Percentiles rank a stretch among this genome's conserved stretches.
Evolutionary conservation across 2,329 filamentous ascomycete species (phyloP).

Genomic region (Cladosporium sp.): DNA sequence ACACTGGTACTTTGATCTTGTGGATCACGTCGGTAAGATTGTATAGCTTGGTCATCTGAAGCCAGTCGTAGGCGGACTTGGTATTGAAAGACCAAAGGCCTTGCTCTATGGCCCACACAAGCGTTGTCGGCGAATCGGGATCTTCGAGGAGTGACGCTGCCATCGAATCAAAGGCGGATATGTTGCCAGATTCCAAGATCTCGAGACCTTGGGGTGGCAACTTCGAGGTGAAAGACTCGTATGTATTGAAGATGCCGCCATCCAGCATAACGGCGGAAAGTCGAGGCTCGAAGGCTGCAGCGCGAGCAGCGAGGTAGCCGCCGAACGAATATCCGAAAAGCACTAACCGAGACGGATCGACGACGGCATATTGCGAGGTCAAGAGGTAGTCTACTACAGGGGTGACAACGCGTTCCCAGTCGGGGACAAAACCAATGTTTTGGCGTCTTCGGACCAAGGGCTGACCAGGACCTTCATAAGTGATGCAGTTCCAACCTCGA

Average conservation of each 20-base stretch:
- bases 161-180: not conserved
- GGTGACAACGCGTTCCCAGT: constrained; percentile 31
- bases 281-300: constrained; percentile 27
- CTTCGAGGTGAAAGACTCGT: not conserved
- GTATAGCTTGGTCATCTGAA: constrained; percentile 4
- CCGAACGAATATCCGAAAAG: constrained; percentile 30
- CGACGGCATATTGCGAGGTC: constrained; percentile 4
- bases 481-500: constrained; percentile 31
- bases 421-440: constrained; percentile 26
- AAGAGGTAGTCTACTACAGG: constrained; percentile 31
- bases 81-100: constrained; percentile 17
- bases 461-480: constrained; percentile 34
- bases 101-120: constrained; percentile 14
- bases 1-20: constrained; percentile 25
- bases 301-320: constrained; percentile 30
- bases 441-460: constrained; percentile 22
- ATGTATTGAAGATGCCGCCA: constrained; percentile 17
- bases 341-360: constrained; percentile 25
- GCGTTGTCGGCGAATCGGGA: not conserved
- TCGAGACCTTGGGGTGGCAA: not conserved
- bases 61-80: constrained; percentile 8
- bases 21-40: constrained; percentile 11
- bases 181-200: not conserved
- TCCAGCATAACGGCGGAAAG: constrained; percentile 23
- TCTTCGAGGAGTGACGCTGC: not conserved